Evolutionary conservation across 352 stramenopile species (phyloP).

Genomic region (Phytophthora brassicae): DNA sequence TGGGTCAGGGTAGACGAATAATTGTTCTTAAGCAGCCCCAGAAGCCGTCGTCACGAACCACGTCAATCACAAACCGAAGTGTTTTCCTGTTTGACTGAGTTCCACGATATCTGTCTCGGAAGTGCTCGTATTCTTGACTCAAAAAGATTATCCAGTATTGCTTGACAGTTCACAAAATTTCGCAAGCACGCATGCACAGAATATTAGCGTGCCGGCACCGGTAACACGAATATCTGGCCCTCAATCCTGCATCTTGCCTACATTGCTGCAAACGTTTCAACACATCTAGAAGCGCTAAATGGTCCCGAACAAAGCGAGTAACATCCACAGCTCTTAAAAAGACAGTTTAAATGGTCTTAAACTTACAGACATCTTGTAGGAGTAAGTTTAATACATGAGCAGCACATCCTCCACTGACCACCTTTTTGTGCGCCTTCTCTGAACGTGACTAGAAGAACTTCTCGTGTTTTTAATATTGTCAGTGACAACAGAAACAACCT

Average conservation of each 20-base stretch:
- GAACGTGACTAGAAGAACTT: neutral
- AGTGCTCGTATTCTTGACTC: slow-evolving; percentile 1
- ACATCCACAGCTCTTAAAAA: neutral
- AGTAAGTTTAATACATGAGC: slow-evolving; percentile 12
- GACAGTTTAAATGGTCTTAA: neutral
- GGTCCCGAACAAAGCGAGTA: slow-evolving; percentile 1
- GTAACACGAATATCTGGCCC: neutral
- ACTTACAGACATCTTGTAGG: slow-evolving; percentile 1
- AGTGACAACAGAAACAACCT: neutral
- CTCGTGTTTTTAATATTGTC: slow-evolving; percentile 10
- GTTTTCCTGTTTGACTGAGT: neutral
- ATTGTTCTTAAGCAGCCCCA: slow-evolving; percentile 8
- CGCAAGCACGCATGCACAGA: slow-evolving; percentile 1
- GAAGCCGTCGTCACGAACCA: slow-evolving; percentile 7
- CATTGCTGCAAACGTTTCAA: slow-evolving; percentile 7
- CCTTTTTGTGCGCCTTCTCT: neutral
- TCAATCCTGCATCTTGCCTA: neutral
- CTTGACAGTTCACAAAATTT: slow-evolving; percentile 3
- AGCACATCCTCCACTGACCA: slow-evolving; percentile 7
- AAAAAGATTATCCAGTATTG: slow-evolving; percentile 5
- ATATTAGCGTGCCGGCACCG: slow-evolving; percentile 2
- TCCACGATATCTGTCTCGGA: slow-evolving; percentile 6
- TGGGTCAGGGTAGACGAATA: slow-evolving; percentile 5
- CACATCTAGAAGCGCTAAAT: slow-evolving; percentile 5
- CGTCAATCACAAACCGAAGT: neutral